These are phyloP conservation scores for Marchantia paleacea DNA, from an alignment of 225 moss, liverwort and hornwort species.

Conservation along the genomic window DNA sequence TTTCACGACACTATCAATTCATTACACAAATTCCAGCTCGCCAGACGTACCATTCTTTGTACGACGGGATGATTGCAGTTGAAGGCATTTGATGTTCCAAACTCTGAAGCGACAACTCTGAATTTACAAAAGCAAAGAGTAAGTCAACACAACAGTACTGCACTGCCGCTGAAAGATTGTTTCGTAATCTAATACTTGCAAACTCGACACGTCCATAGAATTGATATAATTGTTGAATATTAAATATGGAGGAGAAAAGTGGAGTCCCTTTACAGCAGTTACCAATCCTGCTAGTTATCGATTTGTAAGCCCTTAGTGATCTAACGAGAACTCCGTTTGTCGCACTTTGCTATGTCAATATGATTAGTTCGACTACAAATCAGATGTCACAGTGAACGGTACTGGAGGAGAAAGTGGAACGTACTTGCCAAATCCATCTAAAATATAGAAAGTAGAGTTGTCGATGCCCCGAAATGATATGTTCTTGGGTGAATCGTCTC, in stretches of 20 bases:
- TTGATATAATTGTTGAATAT: neutral
- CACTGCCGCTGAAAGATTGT: neutral
- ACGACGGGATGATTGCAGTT: slow-evolving; percentile 91
- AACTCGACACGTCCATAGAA: neutral
- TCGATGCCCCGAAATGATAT: slow-evolving; percentile 89
- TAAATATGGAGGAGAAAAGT: neutral
- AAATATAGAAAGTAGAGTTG: slow-evolving; percentile 82
- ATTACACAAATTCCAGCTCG: neutral
- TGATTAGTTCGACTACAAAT: too few relatives aligned
- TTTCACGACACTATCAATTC: too few relatives aligned
- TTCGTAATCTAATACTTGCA: neutral
- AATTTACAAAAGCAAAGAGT: neutral
- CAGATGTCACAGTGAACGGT: too few relatives aligned
- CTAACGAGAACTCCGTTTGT: too few relatives aligned
- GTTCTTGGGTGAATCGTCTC: slow-evolving; percentile 74
- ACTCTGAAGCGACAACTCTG: slow-evolving; percentile 69
- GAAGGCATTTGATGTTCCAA: slow-evolving; percentile 64
- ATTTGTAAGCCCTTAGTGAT: too few relatives aligned
- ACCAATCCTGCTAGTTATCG: too few relatives aligned
- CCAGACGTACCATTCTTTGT: slow-evolving; percentile 57
- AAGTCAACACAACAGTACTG: neutral
- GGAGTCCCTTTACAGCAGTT: neutral
- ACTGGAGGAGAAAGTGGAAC: slow-evolving; percentile 6
- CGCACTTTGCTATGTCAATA: too few relatives aligned
- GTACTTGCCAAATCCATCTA: slow-evolving; percentile 77